Base-by-base conservation (phyloP, 1,284 basidiomycete genomes). In the Volvariella volvacea region DNA sequence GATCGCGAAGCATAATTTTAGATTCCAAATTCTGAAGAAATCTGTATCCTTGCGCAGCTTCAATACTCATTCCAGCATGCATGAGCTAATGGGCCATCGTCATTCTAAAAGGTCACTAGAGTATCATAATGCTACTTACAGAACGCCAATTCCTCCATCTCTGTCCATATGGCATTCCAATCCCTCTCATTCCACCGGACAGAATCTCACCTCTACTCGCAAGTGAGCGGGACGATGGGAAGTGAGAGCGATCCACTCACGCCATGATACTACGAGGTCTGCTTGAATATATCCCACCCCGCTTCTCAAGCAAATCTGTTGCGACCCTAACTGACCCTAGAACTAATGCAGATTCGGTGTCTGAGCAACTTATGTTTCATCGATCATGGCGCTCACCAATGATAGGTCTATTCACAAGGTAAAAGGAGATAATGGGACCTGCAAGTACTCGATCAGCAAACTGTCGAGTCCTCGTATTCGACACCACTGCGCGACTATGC, bases 241-340 rank as follows among this genome's bases (percentile, higher is more conserved):
- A 6, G 3, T 30, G 33, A 9, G 8, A 14, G 10, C 36, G 16
- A 39, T 53, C 16, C 8, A 56, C 57, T 32, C 50, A 63, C 61
- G 56, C 62, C 49, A 65, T 56, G 31, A 65, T 60, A 30, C 55
- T 58, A 25, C 66, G 65, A 0, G 82, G 81, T 54, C 80, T 83
- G 61, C 86, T 83, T 16, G 81, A 78, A 58, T 87, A 88, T 44
- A 84, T 78, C 6, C 70, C 66, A 15, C 82, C 80, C 22, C 77
- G 74, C 55, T 76, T 81, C 48, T 85, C 83, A 49, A 88, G 64
- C 42, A 88, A 62, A 39, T 85, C 83, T 31, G 66, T 64, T 0
- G 71, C 75, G 0, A 70, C 76, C 41, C 81, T 9, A 60, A 48
- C 1, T 4, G 34, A 16, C 8, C 34, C 34, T 6, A 36, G 6